Base-by-base conservation (phyloP, 2,329 filamentous ascomycete genomes). In the Parafenestella ontariensis region DNA sequence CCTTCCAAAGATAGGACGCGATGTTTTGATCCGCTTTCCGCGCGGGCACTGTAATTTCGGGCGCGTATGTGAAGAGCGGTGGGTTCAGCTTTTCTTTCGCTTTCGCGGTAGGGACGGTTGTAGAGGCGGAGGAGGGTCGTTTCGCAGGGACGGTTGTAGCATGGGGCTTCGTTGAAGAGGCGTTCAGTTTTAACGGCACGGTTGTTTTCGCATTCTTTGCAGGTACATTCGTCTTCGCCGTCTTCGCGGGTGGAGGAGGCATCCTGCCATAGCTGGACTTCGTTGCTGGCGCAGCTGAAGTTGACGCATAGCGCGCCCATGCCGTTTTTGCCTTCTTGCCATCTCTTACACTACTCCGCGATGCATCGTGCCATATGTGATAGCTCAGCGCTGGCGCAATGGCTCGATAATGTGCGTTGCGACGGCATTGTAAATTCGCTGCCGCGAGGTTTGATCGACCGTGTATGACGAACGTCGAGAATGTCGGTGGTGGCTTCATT, bases 51-150 rank as follows among this genome's bases (percentile, higher is more conserved):
- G 81, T 73, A 58, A 96, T 82, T 0, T 84, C 81, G 0, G 91
- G 86, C 0, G 93, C 90, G 20, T 89, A 87, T 0, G 91, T 95
- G 42, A 86, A 85, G 9, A 78, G 69, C 0, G 92, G 90, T 0
- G 90, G 89, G 77, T 96, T 96, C 64, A 92, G 70, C 23, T 62
- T 55, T 34, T 64, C 62, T 31, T 54, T 58, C 17, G 60, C 40
- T 54, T 52, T 45, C 17, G 54, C 31, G 20, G 53, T 53, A 2
- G 60, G 51, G 20, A 52, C 41, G 8, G 49, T 39, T 17, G 52
- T 45, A 40, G 24, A 8, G 17, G 23, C 8, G 17, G 46, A 9
- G 46, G 53, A 26, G 46, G 54, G 39, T 41, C 47, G 42, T 10
- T 31, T 42, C 13, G 23, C 23, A 5, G 28, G 18, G 9, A 23